Base-by-base conservation (phyloP, 2,329 filamentous ascomycete genomes). In the Exserohilum rostratum region DNA sequence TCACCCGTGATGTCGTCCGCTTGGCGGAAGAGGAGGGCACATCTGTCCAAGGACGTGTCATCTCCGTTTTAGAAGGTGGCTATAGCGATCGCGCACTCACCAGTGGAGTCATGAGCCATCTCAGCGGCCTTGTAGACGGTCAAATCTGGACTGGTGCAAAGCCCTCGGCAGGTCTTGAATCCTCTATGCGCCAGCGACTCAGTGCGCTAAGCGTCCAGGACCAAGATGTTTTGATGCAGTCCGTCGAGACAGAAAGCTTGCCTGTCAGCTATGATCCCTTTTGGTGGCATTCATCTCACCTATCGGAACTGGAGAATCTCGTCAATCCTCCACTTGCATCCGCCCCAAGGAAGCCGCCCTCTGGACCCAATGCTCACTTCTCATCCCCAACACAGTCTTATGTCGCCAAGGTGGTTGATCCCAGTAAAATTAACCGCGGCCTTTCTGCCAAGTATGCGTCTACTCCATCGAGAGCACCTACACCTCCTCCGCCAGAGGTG, bases 31-130 rank as follows among this genome's bases (percentile, higher is more conserved):
- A 97, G 71, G 87, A 90, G 65, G 90, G 84, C 2, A 84, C 90
- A 1, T 83, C 85, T 25, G 90, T 91, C 1, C 89, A 96, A 22
- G 93, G 93, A 2, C 85, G 95, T 39, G 83, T 98, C 18, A 88
- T 99, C 69, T 98, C 93, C 72, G 92, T 98, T 2, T 82, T 99
- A 18, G 95, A 99, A 76, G 95, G 95, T 29, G 95, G 95, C 0
- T 99, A 99, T 71, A 97, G 93, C 71, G 91, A 99, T 75, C 86
- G 93, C 54, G 95, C 95, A 7, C 78, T 99, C 44, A 89, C 85
- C 47, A 96, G 91, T 30, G 95, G 95, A 39, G 88, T 97, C 3
- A 78, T 97, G 53, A 96, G 93, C 72, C 95, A 99, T 75, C 74
- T 99, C 15, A 91, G 90, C 64, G 95, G 93, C 5, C 82, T 99